Evolutionary conservation across 768 basidiomycete species (phyloP), one percentile per base, ranked within the genome.

Genomic region (Podaxis pistillaris): DNA sequence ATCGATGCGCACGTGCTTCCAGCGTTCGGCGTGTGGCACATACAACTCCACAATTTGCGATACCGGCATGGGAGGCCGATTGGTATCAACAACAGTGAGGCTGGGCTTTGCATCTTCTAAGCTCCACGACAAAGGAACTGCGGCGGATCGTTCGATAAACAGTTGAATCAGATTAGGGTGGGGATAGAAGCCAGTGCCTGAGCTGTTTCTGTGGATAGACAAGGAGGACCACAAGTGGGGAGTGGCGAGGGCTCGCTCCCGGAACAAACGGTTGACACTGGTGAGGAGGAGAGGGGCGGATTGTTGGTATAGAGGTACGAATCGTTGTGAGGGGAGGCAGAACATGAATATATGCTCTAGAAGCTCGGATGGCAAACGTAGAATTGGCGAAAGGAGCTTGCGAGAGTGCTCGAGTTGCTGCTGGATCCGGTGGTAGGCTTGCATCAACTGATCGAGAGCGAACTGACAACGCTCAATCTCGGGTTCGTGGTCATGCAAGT

Each of bases 131-230:
- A 75, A 53, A 26, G 70, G 68, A 44, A 64, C 59, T 9, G 67
- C 63, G 57, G 67, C 70, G 17, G 72, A 70, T 12, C 74, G 69
- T 46, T 67, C 64, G 40, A 75, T 54, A 68, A 71, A 75, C 8
- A 68, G 50, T 36, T 70, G 30, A 51, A 62, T 62, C 22, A 62
- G 54, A 28, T 40, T 56, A 17, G 61, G 61, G 36, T 62, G 61
- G 26, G 61, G 41, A 59, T 49, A 62, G 47, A 62, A 62, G 26
- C 61, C 55, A 19, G 61, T 62, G 22, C 61, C 61, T 4, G 55
- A 56, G 54, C 22, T 50, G 28, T 40, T 62, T 62, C 61, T 56
- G 54, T 67, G 64, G 33, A 72, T 64, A 38, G 64, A 41, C 41
- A 71, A 58, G 6, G 66, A 67, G 15, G 66, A 60, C 72, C 71